Percentiles rank a stretch among this genome's conserved stretches.
Conservation (phyloP, 169 alveolate species). For the Plasmodium reichenowi region DNA sequence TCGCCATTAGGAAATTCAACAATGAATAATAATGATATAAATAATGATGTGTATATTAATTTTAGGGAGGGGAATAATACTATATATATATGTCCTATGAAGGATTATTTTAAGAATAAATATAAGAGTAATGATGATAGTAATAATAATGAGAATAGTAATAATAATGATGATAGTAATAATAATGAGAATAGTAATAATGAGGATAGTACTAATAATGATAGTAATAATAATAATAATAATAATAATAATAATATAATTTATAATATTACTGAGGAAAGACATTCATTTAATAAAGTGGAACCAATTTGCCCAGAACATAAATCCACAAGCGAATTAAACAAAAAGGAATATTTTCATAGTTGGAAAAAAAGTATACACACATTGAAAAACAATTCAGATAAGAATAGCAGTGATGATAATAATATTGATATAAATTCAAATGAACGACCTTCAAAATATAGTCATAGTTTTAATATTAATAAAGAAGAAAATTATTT, state of each 20-base stretch:
- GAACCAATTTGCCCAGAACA: not conserved
- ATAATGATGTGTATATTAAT: no score
- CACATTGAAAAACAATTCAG: slow-evolving; percentile 20
- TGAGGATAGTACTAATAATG: no score
- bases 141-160: not conserved
- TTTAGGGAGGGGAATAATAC: not conserved
- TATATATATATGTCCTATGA: not conserved
- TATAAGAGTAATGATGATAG: slow-evolving; percentile 2
- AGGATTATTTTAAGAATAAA: not conserved
- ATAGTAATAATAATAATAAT: no score
- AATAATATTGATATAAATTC: slow-evolving; percentile 11
- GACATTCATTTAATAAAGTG: no score
- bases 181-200: no score
- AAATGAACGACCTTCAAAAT: slow-evolving; percentile 14
- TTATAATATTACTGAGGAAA: no score
- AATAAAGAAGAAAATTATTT: slow-evolving; percentile 72
- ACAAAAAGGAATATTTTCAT: not conserved
- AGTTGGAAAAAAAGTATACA: slow-evolving; percentile 2
- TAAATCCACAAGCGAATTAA: not conserved
- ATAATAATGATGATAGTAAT: no score
- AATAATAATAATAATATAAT: no score
- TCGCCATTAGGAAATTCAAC: no score
- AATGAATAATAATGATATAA: no score
- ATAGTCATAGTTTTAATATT: slow-evolving; percentile 23
- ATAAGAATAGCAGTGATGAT: slow-evolving; percentile 29